These are phyloP conservation scores for Coemansia reversa DNA, from an alignment of 192 early-diverging fungal species.

Conservation along the genomic window DNA sequence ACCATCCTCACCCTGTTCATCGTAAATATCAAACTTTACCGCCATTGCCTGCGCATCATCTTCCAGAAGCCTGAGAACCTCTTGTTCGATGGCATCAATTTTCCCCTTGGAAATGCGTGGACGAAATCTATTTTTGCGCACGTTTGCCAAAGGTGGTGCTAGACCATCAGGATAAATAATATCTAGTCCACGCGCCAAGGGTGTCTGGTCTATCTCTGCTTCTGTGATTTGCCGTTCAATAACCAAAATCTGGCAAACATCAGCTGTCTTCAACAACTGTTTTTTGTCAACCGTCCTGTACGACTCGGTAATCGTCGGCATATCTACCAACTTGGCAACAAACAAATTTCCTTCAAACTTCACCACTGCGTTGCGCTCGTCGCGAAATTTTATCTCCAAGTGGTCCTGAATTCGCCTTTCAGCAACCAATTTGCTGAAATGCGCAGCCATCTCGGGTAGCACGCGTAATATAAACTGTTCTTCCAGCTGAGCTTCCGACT, in stretches of 20 bases:
- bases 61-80: slow-evolving; percentile 40
- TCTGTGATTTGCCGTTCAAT: slow-evolving; percentile 20
- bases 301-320: slow-evolving; percentile 46
- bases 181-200: slow-evolving; percentile 37
- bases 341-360: slow-evolving; percentile 21
- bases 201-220: slow-evolving; percentile 2
- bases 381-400: slow-evolving; percentile 38
- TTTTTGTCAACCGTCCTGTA: slow-evolving; percentile 43
- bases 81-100: slow-evolving; percentile 37
- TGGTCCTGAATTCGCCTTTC: slow-evolving; percentile 40
- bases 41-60: slow-evolving; percentile 44
- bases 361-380: slow-evolving; percentile 38
- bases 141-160: slow-evolving; percentile 23
- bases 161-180: slow-evolving; percentile 30
- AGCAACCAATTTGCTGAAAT: slow-evolving; percentile 24
- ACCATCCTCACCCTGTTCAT: slow-evolving; percentile 31
- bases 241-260: slow-evolving; percentile 48
- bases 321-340: slow-evolving; percentile 30
- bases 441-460: slow-evolving; percentile 30
- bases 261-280: slow-evolving; percentile 47
- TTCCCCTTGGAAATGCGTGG: slow-evolving; percentile 23
- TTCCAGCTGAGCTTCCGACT: slow-evolving; percentile 31
- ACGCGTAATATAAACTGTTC: slow-evolving; percentile 47
- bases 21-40: slow-evolving; percentile 35
- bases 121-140: slow-evolving; percentile 33